Percentiles rank a stretch among this genome's conserved stretches.
Conservation (phyloP, 495 filamentous ascomycete genomes). For the Neurospora sp. region DNA sequence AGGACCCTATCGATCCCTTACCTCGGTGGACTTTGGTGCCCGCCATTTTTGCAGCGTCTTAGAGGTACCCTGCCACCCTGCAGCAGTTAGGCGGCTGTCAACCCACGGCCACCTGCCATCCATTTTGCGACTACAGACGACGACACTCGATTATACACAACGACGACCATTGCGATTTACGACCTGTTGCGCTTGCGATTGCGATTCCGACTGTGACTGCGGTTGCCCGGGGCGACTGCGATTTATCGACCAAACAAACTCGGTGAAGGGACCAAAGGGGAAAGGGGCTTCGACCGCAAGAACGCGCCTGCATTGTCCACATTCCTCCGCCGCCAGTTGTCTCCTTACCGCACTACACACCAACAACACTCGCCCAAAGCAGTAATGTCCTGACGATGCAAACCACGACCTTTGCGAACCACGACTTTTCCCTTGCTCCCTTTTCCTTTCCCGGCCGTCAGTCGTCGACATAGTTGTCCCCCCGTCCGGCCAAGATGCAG, state of each 20-base stretch:
- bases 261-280: background rate
- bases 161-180: background rate
- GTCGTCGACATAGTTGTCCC: slow-evolving; percentile 29
- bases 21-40: background rate
- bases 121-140: background rate
- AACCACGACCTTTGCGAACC: slow-evolving; percentile 24
- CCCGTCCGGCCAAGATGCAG: slow-evolving; percentile 41
- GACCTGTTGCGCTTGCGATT: background rate
- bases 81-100: background rate
- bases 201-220: background rate
- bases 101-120: background rate
- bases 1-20: background rate
- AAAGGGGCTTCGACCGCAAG: slow-evolving; percentile 6
- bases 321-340: slow-evolving; percentile 14
- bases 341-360: slow-evolving; percentile 1
- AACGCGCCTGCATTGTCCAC: slow-evolving; percentile 16
- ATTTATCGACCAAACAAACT: background rate
- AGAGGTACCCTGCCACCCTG: background rate
- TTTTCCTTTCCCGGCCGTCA: slow-evolving; percentile 26
- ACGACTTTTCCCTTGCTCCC: slow-evolving; percentile 25
- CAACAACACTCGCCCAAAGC: background rate
- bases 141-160: background rate
- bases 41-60: background rate
- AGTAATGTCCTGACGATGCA: slow-evolving; percentile 32
- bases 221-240: background rate